Percentiles rank a stretch among this genome's conserved stretches.
Evolutionary conservation across 2,329 filamentous ascomycete species (phyloP).

Genomic region (Pseudocercospora cruenta): DNA sequence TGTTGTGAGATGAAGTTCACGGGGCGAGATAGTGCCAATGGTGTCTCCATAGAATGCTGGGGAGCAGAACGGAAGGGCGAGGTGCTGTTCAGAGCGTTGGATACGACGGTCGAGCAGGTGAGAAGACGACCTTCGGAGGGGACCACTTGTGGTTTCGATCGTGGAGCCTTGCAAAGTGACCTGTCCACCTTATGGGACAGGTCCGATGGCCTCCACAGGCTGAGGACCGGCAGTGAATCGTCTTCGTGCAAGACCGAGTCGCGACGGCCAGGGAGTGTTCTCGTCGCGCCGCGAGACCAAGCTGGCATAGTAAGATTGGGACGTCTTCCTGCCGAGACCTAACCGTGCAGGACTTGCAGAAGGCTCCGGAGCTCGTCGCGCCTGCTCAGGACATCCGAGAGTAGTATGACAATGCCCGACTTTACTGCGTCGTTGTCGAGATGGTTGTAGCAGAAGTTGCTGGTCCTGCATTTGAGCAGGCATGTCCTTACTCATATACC

Average conservation of each 20-base stretch:
- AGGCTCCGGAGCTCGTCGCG: neutral
- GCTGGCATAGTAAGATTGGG: slow-evolving; percentile 1
- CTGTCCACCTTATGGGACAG: neutral
- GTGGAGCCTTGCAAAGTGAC: neutral
- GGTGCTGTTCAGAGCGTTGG: neutral
- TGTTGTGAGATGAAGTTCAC: slow-evolving; percentile 32
- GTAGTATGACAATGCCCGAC: neutral
- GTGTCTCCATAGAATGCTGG: slow-evolving; percentile 32
- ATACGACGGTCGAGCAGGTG: slow-evolving; percentile 12
- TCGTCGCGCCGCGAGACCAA: neutral
- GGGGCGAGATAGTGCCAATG: slow-evolving; percentile 27
- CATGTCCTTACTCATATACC: slow-evolving; percentile 13
- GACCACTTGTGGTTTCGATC: slow-evolving; percentile 20
- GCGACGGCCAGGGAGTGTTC: neutral
- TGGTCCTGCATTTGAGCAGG: neutral
- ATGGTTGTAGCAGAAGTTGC: neutral
- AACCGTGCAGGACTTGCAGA: neutral
- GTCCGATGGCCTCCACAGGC: neutral
- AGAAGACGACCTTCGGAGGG: slow-evolving; percentile 22
- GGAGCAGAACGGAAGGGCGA: slow-evolving; percentile 25
- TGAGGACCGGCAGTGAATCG: neutral
- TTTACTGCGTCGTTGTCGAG: neutral
- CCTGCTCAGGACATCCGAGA: neutral
- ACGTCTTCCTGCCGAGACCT: slow-evolving; percentile 1
- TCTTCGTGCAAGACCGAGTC: neutral